These are phyloP conservation scores for Dianthus caryophyllus DNA, from an alignment of 148 eudicot species.

Conservation along the genomic window DNA sequence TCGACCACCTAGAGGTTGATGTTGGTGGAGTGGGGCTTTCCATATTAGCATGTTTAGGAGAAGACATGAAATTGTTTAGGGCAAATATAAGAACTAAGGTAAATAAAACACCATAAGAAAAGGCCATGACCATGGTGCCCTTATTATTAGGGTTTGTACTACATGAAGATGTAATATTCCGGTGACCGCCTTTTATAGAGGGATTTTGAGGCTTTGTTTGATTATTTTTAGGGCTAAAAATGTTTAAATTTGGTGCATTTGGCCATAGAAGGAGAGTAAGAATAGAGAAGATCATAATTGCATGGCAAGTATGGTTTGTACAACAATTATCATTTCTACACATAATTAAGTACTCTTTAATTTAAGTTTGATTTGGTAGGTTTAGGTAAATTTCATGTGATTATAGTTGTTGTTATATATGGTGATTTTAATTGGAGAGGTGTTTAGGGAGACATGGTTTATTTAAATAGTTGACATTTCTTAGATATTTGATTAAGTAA, in stretches of 20 bases:
- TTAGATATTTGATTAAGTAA: neutral
- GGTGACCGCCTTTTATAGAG: neutral
- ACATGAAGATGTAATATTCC: neutral
- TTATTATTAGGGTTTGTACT: neutral
- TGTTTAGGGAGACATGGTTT: neutral
- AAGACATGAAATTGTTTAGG: neutral
- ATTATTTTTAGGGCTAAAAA: neutral
- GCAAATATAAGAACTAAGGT: slow-evolving; percentile 12
- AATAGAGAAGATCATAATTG: slow-evolving; percentile 25
- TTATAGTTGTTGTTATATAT: slow-evolving; percentile 1
- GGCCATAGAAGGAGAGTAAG: slow-evolving; percentile 24
- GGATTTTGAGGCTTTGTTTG: neutral
- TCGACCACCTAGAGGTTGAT: neutral
- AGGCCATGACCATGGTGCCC: slow-evolving; percentile 6
- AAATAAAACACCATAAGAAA: slow-evolving; percentile 23
- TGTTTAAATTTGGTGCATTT: slow-evolving; percentile 16
- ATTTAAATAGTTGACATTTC: slow-evolving; percentile 9
- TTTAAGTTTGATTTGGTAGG: slow-evolving; percentile 9
- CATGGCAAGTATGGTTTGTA: slow-evolving; percentile 25
- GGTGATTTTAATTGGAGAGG: neutral
- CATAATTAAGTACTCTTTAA: slow-evolving; percentile 10
- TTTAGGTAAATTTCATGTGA: neutral
- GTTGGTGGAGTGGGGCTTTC: neutral
- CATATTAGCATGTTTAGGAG: neutral
- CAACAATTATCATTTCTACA: slow-evolving; percentile 23